Base-by-base conservation (phyloP, 192 early-diverging fungal species). In the Mortierella alpina region DNA sequence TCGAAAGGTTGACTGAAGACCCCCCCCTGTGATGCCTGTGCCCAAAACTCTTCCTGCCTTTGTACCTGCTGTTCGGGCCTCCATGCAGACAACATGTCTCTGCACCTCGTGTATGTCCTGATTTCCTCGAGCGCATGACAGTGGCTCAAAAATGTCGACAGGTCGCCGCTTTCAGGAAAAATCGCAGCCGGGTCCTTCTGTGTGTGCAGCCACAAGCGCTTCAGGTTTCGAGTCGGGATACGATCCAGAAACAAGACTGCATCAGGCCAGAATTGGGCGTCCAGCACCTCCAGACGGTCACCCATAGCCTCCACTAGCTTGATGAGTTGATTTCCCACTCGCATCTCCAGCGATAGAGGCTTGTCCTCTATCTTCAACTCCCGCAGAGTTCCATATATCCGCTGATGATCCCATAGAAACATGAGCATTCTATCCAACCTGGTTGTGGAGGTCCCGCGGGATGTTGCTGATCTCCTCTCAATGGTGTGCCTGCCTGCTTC, bases 301-400 rank as follows among this genome's bases (percentile, higher is more conserved):
- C 77, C 77, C 70, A 80, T 80, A 0, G 66, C 77, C 66, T 80
- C 77, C 15, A 80, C 70, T 4, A 80, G 63, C 49, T 80, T 70
- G 7, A 80, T 64, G 10, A 80, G 48, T 10, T 54, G 58, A 13
- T 6, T 15, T 7, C 42, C 40, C 17, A 66, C 64, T 20, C 68
- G 65, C 6, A 11, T 48, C 1, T 18, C 18, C 0, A 39, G 13
- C 11, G 14, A 6, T 0, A 80, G 65, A 13, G 51, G 31, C 47
- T 68, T 68, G 22, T 72, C 23, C 18, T 72, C 77, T 15, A 80
- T 80, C 56, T 72, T 66, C 1, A 80, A 66, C 53, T 80, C 70
- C 2, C 70, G 65, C 14, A 80, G 49, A 10, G 70, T 80, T 18
- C 77, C 77, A 42, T 63, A 72, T 8, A 63, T 46, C 0, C 65